Conservation (phyloP, 179 eudicot species). For the Monotropa hypopitys region DNA sequence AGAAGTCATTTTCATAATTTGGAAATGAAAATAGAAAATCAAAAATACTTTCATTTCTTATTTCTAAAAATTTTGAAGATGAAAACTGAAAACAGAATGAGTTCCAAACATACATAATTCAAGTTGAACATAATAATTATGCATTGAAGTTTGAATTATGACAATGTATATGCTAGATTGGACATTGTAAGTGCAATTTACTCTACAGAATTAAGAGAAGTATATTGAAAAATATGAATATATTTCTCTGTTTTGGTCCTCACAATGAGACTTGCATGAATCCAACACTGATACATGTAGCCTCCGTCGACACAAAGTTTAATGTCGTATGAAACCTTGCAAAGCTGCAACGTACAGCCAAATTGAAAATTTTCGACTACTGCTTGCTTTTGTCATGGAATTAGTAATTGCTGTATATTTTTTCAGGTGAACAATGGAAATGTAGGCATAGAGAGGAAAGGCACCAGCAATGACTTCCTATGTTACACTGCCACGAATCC, state of each 20-base stretch:
- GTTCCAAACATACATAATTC: too few relatives aligned
- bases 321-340: background rate
- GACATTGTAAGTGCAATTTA: background rate
- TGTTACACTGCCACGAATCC: conserved; percentile 62
- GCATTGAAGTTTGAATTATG: background rate
- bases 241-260: background rate
- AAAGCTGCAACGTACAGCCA: background rate
- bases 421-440: conserved; percentile 68
- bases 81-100: too few relatives aligned
- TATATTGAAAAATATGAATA: background rate
- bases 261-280: background rate
- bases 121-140: background rate
- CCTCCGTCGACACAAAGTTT: background rate
- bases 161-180: background rate
- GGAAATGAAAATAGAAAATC: too few relatives aligned
- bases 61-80: too few relatives aligned
- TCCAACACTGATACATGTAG: background rate
- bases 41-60: too few relatives aligned
- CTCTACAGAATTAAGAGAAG: background rate
- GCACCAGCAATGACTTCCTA: conserved; percentile 18
- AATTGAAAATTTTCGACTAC: background rate
- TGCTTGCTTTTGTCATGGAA: background rate
- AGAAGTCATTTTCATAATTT: too few relatives aligned
- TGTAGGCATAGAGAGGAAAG: conserved; percentile 43
- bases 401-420: background rate